Conservation (phyloP, 805 yeast species). For the Wickerhamomyces ciferrii region DNA sequence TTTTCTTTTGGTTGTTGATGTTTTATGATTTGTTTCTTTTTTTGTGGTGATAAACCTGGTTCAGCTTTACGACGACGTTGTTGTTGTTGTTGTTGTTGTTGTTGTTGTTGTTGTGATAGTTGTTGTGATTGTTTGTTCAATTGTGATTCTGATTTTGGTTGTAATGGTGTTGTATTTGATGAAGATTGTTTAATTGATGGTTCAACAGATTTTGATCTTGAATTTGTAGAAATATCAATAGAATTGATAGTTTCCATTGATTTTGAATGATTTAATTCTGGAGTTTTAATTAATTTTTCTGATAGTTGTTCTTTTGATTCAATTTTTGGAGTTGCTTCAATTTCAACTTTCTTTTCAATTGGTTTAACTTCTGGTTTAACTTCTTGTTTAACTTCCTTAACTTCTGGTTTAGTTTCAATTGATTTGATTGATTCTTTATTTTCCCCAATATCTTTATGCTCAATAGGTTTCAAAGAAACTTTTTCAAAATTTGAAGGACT, state of each 20-base stretch:
- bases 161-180: constrained; percentile 2
- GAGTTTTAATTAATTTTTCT: background rate
- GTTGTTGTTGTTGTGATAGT: constrained; percentile 8
- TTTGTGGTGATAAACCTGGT: constrained; percentile 24
- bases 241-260: background rate
- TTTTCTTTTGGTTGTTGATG: constrained; percentile 17
- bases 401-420: too few relatives aligned
- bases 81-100: constrained; percentile 13
- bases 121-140: constrained; percentile 8
- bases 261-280: background rate
- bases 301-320: background rate
- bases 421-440: too few relatives aligned
- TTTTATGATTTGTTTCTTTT: constrained; percentile 18
- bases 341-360: background rate
- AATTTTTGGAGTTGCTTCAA: background rate
- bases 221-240: background rate
- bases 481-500: background rate
- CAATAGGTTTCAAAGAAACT: background rate
- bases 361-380: too few relatives aligned
- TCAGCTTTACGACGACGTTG: constrained; percentile 25
- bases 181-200: constrained; percentile 1
- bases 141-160: constrained; percentile 2
- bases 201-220: constrained; percentile 11
- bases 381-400: background rate
- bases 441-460: background rate